A percentile compares a stretch with the other conserved stretches of the same genome.
Evolutionary conservation across 345 rosid species (phyloP).

Genomic region (Acer saccharum): DNA sequence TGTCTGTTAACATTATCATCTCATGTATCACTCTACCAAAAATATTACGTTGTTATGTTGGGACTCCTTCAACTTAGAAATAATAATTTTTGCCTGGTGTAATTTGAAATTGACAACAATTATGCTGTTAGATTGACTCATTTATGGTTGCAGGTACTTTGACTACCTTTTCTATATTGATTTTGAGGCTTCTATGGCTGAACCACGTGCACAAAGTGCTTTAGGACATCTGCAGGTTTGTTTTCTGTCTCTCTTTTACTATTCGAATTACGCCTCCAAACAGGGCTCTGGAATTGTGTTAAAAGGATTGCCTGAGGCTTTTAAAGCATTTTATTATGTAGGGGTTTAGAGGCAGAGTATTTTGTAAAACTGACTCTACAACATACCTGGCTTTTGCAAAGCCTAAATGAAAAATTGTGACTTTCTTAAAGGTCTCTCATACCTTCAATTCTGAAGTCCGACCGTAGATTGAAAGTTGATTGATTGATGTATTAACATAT

Average conservation of each 20-base stretch:
- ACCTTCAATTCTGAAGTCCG: background rate
- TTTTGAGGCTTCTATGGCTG: constrained; percentile 69
- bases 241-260: background rate
- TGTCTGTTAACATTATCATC: too few species aligned
- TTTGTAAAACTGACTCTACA: background rate
- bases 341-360: too few species aligned
- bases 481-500: background rate
- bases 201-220: constrained; percentile 55
- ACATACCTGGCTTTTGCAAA: background rate
- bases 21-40: too few species aligned
- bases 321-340: background rate
- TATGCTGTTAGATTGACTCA: background rate
- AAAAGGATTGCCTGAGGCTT: background rate
- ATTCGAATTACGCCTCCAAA: background rate
- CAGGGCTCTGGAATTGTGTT: background rate
- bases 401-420: background rate
- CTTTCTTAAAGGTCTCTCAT: background rate
- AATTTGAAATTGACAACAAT: background rate
- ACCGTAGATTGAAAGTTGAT: background rate
- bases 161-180: constrained; percentile 58
- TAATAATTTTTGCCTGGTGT: background rate
- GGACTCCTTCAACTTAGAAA: background rate
- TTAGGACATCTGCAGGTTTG: constrained; percentile 52
- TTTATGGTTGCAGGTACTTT: constrained; percentile 42
- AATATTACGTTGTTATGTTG: too few species aligned